Evolutionary conservation across 2,329 filamentous ascomycete species (phyloP).

Genomic region (Chaetomiaceae sp.): DNA sequence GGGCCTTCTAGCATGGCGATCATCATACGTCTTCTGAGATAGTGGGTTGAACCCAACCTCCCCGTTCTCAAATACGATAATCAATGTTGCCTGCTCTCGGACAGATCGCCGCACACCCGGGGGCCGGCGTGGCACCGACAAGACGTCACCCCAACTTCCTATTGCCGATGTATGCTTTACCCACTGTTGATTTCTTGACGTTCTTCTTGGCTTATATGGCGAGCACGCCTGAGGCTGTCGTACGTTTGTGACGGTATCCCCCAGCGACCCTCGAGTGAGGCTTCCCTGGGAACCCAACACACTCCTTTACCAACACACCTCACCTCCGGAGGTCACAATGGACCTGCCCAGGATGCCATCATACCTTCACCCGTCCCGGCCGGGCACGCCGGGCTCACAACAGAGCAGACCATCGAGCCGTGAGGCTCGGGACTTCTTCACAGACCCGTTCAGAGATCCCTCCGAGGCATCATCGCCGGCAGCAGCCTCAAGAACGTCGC

Average conservation of each 20-base stretch:
- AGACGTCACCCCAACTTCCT: slow-evolving; percentile 8
- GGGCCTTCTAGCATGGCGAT: slow-evolving; percentile 6
- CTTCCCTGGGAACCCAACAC: neutral
- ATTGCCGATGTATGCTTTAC: neutral
- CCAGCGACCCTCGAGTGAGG: neutral
- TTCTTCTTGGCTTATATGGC: slow-evolving; percentile 7
- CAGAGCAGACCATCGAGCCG: slow-evolving; percentile 1
- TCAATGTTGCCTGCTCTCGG: slow-evolving; percentile 6
- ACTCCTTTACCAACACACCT: too few species aligned
- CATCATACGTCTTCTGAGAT: slow-evolving; percentile 6
- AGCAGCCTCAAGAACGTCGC: slow-evolving; percentile 12
- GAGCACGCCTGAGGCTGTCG: neutral
- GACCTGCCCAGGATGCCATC: slow-evolving; percentile 9
- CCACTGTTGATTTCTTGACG: neutral
- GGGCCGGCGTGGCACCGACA: slow-evolving; percentile 8
- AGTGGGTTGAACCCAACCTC: slow-evolving; percentile 1
- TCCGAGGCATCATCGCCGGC: slow-evolving; percentile 5
- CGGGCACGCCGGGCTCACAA: slow-evolving; percentile 12
- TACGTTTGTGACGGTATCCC: neutral
- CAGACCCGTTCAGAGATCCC: slow-evolving; percentile 14
- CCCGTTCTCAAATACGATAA: slow-evolving; percentile 1
- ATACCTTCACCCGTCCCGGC: slow-evolving; percentile 2
- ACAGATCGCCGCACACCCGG: slow-evolving; percentile 7
- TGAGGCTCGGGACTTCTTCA: slow-evolving; percentile 20
- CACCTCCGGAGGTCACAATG: neutral